phyloP scores from a whole-genome alignment of 768 basidiomycete species.

The Phanerodontia chrysosporium region DNA sequence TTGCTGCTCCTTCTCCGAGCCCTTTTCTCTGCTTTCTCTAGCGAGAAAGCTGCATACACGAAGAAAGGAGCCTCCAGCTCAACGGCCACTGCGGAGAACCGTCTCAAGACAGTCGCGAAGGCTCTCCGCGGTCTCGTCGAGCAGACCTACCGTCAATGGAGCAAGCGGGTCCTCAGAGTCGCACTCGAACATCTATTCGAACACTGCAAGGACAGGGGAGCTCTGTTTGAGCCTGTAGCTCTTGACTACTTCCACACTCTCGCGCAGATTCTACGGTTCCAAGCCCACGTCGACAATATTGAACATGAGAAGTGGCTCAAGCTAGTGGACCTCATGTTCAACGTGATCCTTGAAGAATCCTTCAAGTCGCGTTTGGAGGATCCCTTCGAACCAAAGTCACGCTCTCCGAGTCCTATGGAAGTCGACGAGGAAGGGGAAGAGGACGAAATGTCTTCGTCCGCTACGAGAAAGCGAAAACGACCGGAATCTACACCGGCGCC shows the following conservation, averaged over 20 bases:
- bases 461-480: not conserved
- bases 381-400: conserved; percentile 18
- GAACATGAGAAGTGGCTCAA: conserved; percentile 61
- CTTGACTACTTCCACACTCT: conserved; percentile 82
- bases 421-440: not conserved
- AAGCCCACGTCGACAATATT: conserved; percentile 77
- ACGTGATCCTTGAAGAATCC: conserved; percentile 64
- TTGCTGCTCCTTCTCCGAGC: conserved; percentile 74
- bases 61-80: conserved; percentile 34
- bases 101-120: conserved; percentile 63
- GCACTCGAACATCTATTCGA: conserved; percentile 64
- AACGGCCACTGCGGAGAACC: conserved; percentile 46
- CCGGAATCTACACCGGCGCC: not conserved
- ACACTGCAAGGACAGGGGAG: conserved; percentile 48
- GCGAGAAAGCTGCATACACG: conserved; percentile 50
- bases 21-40: conserved; percentile 60
- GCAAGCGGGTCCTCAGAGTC: conserved; percentile 47
- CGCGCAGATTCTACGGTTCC: conserved; percentile 55
- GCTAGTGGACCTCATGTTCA: conserved; percentile 70
- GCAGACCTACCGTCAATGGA: conserved; percentile 51
- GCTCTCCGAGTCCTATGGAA: conserved; percentile 23
- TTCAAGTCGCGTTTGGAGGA: conserved; percentile 34
- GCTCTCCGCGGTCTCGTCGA: conserved; percentile 73
- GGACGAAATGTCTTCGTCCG: not conserved
- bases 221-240: conserved; percentile 60